Evolutionary conservation across 345 rosid genomes (phyloP), one percentile per base, ranked within the genome.

Genomic region (Cardamine chenopodiifolia): DNA sequence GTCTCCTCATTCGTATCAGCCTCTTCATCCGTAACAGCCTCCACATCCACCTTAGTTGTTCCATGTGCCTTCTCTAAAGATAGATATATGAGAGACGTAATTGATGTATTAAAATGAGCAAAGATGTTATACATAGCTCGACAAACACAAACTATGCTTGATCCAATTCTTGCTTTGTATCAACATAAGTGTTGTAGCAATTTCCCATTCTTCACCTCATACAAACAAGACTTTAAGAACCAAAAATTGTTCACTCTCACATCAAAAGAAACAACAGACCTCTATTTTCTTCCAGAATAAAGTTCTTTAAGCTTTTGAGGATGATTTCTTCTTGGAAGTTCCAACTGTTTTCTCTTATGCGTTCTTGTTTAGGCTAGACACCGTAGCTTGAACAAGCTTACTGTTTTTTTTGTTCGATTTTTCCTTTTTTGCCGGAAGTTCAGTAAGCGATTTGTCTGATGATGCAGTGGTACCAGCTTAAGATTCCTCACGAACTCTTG

Each of bases 301-400:
- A 34, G 22, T 19, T n/a, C 2, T 47, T 59, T 55, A 58, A 7
- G 45, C 56, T 52, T 71, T 78, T 40, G 62, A 59, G 32, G 72
- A 58, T 47, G 73, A 59, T 50, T 49, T 71, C 31, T 32, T 12
- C 76, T 71, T 77, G 37, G 76, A 77, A 29, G 68, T 48, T 7
- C 72, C 72, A 64, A 62, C 68, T 64, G 68, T 64, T 77, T 87
- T 89, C 71, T 87, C 68, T 60, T 82, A 92, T 42, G 75, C 91
- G 78, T 84, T 94, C 76, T 86, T 90, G 79, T 91, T 90, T 58
- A 94, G 67, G 35, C 91, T 84, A 52, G 95, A 79, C 73, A 94
- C 83, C 3, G 93, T 86, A 20, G 93, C 70, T 83, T 94, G 97
- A 77, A 91, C 89, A 48, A 94, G 89, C 61, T 89, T 82, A 78